Conservation (phyloP, 2,329 filamentous ascomycete species). For the Phialophora verrucosa region DNA sequence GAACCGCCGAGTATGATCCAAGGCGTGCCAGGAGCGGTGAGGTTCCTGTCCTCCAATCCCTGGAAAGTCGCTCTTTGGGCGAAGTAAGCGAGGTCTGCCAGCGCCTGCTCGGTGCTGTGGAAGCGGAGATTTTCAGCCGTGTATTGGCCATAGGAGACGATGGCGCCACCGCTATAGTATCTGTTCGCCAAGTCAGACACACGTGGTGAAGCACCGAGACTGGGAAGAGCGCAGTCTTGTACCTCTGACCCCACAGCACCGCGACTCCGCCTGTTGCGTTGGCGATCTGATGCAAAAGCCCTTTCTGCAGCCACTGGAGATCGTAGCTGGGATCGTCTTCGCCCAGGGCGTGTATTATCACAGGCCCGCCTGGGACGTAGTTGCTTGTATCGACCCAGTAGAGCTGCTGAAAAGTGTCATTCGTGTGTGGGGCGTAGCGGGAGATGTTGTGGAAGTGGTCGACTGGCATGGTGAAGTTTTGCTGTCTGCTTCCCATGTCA, state of each 20-base stretch:
- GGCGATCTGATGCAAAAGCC: slow-evolving; percentile 73
- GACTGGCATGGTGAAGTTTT: slow-evolving; percentile 45
- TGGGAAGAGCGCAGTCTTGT: slow-evolving; percentile 59
- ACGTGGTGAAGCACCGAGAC: slow-evolving; percentile 34
- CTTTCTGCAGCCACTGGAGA: slow-evolving; percentile 77
- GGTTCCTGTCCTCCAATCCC: slow-evolving; percentile 69
- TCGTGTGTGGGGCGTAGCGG: slow-evolving; percentile 32
- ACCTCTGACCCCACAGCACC: slow-evolving; percentile 75
- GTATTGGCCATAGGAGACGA: slow-evolving; percentile 70
- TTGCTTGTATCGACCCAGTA: slow-evolving; percentile 83
- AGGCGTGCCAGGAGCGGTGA: slow-evolving; percentile 68
- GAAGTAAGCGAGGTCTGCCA: slow-evolving; percentile 83
- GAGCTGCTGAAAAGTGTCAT: slow-evolving; percentile 59
- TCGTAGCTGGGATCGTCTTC: slow-evolving; percentile 65
- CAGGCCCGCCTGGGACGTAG: slow-evolving; percentile 77
- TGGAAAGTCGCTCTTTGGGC: slow-evolving; percentile 72
- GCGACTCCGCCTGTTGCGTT: slow-evolving; percentile 74
- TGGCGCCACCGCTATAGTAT: slow-evolving; percentile 71
- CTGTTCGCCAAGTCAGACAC: slow-evolving; percentile 73
- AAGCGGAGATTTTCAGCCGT: slow-evolving; percentile 75
- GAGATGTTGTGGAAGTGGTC: slow-evolving; percentile 32
- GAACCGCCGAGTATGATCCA: slow-evolving; percentile 84
- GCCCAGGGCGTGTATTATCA: slow-evolving; percentile 75
- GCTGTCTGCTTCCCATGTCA: slow-evolving; percentile 18
- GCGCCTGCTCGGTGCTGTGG: slow-evolving; percentile 78